Conservation (phyloP, 129 eudicot species). For the Escallonia herrerae region DNA sequence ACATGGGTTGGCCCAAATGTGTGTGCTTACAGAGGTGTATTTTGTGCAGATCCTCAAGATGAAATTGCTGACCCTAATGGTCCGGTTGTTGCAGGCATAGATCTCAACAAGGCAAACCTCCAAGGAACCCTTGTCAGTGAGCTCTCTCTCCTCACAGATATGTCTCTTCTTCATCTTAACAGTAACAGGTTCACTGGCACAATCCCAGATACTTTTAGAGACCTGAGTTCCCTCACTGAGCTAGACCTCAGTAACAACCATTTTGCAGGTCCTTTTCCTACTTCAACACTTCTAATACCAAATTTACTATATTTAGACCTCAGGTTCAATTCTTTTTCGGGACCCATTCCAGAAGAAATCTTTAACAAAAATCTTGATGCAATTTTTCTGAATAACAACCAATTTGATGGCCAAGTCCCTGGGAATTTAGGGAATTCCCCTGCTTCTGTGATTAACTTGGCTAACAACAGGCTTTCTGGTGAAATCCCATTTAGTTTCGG, state of each 20-base stretch:
- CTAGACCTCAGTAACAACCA: conserved; percentile 86
- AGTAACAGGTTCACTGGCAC: conserved; percentile 73
- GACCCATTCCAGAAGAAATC: conserved; percentile 65
- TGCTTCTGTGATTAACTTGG: conserved; percentile 85
- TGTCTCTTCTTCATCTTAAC: conserved; percentile 76
- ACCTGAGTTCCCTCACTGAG: conserved; percentile 58
- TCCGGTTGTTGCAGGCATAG: conserved; percentile 65
- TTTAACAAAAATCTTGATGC: conserved; percentile 75
- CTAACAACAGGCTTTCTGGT: conserved; percentile 72
- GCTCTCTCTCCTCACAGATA: conserved; percentile 55
- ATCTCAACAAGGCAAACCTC: conserved; percentile 87
- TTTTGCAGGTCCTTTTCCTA: conserved; percentile 72
- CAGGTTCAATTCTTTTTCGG: conserved; percentile 65
- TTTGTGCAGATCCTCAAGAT: conserved; percentile 53
- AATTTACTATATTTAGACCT: conserved; percentile 76
- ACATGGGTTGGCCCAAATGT: conserved; percentile 93
- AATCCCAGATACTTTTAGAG: conserved; percentile 47
- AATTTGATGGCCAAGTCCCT: conserved; percentile 62
- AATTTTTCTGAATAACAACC: conserved; percentile 71
- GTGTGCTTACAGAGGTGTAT: conserved; percentile 70
- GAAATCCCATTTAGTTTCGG: conserved; percentile 63
- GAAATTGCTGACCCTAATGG: conserved; percentile 41
- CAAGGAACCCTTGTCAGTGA: conserved; percentile 60
- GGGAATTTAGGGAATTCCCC: conserved; percentile 70
- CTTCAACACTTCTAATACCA: conserved; percentile 37